Percentiles rank a stretch among this genome's conserved stretches.
phyloP scores from a whole-genome alignment of 179 eudicot species.

The Silene coronaria region DNA sequence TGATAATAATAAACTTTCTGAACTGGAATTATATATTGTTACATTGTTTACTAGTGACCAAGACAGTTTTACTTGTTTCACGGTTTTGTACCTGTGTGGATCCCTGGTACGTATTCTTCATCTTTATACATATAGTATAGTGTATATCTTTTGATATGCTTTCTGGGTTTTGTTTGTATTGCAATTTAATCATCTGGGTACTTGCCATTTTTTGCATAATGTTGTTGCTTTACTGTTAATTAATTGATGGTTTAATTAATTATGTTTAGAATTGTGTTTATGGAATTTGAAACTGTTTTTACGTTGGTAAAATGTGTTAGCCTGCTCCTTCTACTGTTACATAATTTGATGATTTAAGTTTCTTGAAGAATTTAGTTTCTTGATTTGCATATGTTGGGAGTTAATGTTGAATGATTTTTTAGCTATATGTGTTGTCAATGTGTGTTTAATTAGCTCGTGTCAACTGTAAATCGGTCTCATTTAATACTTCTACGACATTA shows the following conservation, averaged over 20 bases:
- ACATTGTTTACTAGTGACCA: slow-evolving; percentile 19
- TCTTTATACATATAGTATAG: slow-evolving; percentile 3
- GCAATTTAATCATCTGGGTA: slow-evolving; percentile 1
- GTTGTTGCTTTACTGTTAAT: neutral
- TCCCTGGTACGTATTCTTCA: slow-evolving; percentile 19
- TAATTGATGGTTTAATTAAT: neutral
- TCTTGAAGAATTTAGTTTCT: slow-evolving; percentile 2
- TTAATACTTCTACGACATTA: neutral
- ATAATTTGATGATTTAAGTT: neutral
- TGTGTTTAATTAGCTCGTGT: neutral
- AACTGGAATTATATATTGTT: neutral
- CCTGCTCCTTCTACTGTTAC: neutral
- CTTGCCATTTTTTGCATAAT: slow-evolving; percentile 2
- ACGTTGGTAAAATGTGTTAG: neutral
- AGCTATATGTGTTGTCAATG: slow-evolving; percentile 2
- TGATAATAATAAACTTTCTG: neutral
- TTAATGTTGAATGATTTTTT: slow-evolving; percentile 10
- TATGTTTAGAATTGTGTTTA: neutral
- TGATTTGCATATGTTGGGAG: slow-evolving; percentile 1
- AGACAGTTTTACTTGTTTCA: neutral
- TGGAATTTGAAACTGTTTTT: slow-evolving; percentile 4
- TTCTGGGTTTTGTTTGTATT: slow-evolving; percentile 3
- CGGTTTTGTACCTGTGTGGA: slow-evolving; percentile 11
- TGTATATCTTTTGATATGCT: slow-evolving; percentile 2
- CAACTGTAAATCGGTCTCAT: neutral